Evolutionary conservation across 1,284 basidiomycete species (phyloP).

Genomic region (Sparassis latifolia): DNA sequence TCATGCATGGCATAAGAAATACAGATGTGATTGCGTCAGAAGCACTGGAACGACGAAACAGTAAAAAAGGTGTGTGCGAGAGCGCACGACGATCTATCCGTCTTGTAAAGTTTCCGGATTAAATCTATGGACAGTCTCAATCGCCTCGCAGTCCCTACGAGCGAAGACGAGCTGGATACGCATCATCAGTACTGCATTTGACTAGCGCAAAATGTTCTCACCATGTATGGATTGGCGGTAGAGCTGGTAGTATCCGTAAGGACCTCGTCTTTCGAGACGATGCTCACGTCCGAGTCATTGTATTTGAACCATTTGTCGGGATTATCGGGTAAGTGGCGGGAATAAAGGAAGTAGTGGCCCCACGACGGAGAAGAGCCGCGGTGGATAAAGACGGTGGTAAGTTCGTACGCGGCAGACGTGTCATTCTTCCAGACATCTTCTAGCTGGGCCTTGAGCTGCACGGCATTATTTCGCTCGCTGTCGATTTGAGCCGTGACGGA

Average conservation of each 20-base stretch:
- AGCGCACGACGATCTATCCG: constrained; percentile 2
- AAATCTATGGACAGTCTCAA: constrained; percentile 71
- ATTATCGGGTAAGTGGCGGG: constrained; percentile 68
- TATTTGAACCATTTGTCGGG: constrained; percentile 92
- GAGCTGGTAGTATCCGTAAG: constrained; percentile 75
- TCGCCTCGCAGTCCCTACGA: constrained; percentile 63
- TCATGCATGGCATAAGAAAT: too few species aligned
- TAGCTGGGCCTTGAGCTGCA: constrained; percentile 60
- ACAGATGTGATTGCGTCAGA: too few species aligned
- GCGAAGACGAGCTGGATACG: constrained; percentile 65
- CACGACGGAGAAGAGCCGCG: constrained; percentile 79
- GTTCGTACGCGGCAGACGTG: constrained; percentile 72
- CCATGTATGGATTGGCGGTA: constrained; percentile 79
- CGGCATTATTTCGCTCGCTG: constrained; percentile 46
- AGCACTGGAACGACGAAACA: too few species aligned
- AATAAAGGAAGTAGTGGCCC: constrained; percentile 89
- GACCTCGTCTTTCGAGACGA: constrained; percentile 71
- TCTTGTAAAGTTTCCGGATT: constrained; percentile 21
- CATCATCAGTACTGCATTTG: not conserved
- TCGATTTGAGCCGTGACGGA: constrained; percentile 57
- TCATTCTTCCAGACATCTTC: constrained; percentile 77
- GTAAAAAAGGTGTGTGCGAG: too few species aligned
- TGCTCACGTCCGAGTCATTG: constrained; percentile 80
- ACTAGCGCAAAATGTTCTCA: constrained; percentile 30
- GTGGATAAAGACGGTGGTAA: constrained; percentile 96